phyloP scores from a whole-genome alignment of 2,329 filamentous ascomycete species.

The Penicillium sp. region DNA sequence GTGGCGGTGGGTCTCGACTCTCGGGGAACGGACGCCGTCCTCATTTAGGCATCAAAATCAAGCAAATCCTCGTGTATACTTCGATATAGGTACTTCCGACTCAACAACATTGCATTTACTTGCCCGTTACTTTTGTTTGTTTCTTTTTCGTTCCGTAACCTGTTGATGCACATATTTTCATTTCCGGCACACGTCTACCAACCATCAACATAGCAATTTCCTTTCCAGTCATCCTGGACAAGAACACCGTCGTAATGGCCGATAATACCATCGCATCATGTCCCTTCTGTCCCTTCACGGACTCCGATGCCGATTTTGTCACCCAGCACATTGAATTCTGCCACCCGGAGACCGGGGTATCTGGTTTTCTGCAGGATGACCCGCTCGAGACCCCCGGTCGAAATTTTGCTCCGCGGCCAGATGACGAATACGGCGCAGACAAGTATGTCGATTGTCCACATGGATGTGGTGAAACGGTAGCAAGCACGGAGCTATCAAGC shows the following conservation, averaged over 20 bases:
- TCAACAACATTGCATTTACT: background rate
- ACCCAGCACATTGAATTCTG: constrained; percentile 45
- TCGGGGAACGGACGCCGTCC: background rate
- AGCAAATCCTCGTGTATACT: background rate
- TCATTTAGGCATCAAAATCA: constrained; percentile 9
- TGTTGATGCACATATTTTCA: constrained; percentile 4
- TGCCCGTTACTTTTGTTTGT: background rate
- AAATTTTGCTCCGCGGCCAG: background rate
- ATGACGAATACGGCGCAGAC: constrained; percentile 14
- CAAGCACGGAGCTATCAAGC: constrained; percentile 51
- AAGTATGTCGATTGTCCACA: constrained; percentile 55
- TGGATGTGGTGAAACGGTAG: constrained; percentile 58
- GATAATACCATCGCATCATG: constrained; percentile 30
- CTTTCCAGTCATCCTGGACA: background rate
- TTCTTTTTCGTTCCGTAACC: background rate
- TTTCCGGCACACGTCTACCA: background rate
- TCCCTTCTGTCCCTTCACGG: constrained; percentile 47
- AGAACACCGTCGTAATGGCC: constrained; percentile 20
- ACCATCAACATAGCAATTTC: background rate
- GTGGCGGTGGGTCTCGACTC: constrained; percentile 4
- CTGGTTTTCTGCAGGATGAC: constrained; percentile 23
- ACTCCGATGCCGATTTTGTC: constrained; percentile 40
- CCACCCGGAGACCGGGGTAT: constrained; percentile 41
- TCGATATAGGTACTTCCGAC: background rate
- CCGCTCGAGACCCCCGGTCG: constrained; percentile 1